Evolutionary conservation across 768 basidiomycete genomes (phyloP).

Genomic region (Suillus discolor): DNA sequence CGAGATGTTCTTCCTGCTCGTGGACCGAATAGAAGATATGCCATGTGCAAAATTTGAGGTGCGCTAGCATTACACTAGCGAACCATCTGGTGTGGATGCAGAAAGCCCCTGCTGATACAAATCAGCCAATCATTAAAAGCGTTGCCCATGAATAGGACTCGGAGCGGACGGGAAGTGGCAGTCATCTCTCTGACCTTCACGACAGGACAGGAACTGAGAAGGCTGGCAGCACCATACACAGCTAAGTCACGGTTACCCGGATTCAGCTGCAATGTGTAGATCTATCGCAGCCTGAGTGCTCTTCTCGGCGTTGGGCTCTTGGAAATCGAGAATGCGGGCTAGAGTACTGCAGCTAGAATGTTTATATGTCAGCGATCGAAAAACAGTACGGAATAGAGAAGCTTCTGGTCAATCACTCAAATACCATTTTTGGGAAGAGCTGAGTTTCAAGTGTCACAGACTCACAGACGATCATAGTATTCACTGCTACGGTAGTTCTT

Average conservation of each 20-base stretch:
- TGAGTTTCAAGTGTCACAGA: too few species aligned
- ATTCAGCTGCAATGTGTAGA: neutral
- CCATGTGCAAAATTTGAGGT: neutral
- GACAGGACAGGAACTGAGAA: neutral
- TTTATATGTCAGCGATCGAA: neutral
- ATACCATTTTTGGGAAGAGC: too few species aligned
- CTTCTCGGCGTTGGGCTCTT: neutral
- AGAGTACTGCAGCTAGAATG: neutral
- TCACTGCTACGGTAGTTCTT: too few species aligned
- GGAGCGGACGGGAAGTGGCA: constrained; percentile 4
- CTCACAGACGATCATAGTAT: too few species aligned
- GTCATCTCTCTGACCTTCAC: neutral
- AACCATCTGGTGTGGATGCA: neutral
- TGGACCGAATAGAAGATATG: neutral
- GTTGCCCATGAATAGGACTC: constrained; percentile 18
- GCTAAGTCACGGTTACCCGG: neutral
- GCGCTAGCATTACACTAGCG: neutral
- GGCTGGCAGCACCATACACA: neutral
- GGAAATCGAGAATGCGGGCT: neutral
- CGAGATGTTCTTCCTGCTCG: neutral
- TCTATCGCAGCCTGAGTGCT: neutral
- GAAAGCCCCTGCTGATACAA: neutral
- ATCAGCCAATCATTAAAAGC: neutral
- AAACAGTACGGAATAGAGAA: too few species aligned
- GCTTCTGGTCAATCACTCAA: too few species aligned